phyloP scores from a whole-genome alignment of 1,284 basidiomycete species.

The Omphalotus olearius region DNA sequence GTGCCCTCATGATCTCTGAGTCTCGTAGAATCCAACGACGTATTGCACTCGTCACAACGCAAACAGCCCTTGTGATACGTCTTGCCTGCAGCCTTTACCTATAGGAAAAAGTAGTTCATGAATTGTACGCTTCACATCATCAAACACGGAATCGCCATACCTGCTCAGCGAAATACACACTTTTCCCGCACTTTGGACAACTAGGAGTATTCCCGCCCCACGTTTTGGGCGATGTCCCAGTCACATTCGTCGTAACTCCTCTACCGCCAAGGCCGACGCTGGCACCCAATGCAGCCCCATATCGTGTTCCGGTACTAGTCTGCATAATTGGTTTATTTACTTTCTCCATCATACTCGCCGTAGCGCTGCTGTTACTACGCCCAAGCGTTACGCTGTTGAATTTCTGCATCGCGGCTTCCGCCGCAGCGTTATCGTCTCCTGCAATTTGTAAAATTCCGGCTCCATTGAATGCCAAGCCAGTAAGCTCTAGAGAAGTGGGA shows the following conservation, averaged over 20 bases:
- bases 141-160: conserved; percentile 22
- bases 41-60: conserved; percentile 64
- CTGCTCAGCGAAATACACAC: conserved; percentile 65
- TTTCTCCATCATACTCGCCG: conserved; percentile 17
- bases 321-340: conserved; percentile 27
- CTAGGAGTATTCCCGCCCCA: conserved; percentile 45
- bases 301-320: conserved; percentile 46
- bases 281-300: conserved; percentile 40
- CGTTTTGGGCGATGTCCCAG: conserved; percentile 27
- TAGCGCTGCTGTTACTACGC: conserved; percentile 10
- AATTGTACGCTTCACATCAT: background rate
- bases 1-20: conserved; percentile 71
- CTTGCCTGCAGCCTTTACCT: conserved; percentile 74
- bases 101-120: background rate
- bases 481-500: background rate
- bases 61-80: conserved; percentile 75
- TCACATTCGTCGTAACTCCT: conserved; percentile 16
- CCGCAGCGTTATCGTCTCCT: conserved; percentile 2
- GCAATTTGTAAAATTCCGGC: conserved; percentile 2
- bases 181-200: conserved; percentile 55
- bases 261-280: conserved; percentile 11
- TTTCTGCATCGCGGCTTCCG: conserved; percentile 3
- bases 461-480: background rate
- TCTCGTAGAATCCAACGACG: conserved; percentile 60
- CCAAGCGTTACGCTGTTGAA: conserved; percentile 10